Conservation (phyloP, 345 rosid species). For the Hypericum perforatum region DNA sequence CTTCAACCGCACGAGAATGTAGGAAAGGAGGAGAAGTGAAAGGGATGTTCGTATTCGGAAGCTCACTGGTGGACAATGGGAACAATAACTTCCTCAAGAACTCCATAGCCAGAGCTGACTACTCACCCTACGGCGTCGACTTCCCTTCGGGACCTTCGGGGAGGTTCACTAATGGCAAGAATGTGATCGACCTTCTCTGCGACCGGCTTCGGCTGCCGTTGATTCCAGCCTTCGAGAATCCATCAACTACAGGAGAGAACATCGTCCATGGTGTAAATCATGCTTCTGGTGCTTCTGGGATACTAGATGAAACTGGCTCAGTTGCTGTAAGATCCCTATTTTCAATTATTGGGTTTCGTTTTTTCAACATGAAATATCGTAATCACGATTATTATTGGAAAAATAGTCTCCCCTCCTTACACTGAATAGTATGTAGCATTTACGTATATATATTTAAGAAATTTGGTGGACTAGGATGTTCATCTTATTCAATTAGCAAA, state of each 20-base stretch:
- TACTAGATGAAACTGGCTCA: slow-evolving; percentile 45
- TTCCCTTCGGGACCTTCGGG: slow-evolving; percentile 48
- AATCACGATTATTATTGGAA: no score
- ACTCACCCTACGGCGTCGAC: slow-evolving; percentile 50
- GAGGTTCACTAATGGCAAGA: slow-evolving; percentile 52
- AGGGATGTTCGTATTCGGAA: slow-evolving; percentile 65
- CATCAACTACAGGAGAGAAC: slow-evolving; percentile 29
- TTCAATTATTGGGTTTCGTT: no score
- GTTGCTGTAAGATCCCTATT: slow-evolving; percentile 18
- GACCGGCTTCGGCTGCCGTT: slow-evolving; percentile 32
- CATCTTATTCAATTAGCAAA: no score
- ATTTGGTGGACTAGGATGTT: no score
- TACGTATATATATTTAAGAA: no score
- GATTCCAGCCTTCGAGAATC: slow-evolving; percentile 35
- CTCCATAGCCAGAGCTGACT: slow-evolving; percentile 34
- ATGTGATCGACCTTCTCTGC: slow-evolving; percentile 39
- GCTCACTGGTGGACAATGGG: slow-evolving; percentile 59
- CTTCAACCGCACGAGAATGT: no score
- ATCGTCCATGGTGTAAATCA: slow-evolving; percentile 41
- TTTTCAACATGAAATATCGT: no score
- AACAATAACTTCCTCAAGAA: slow-evolving; percentile 47
- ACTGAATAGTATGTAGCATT: no score
- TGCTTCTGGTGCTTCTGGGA: slow-evolving; percentile 60
- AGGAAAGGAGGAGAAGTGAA: not conserved
- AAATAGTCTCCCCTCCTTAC: no score